These are phyloP conservation scores for Penicillium sp. DNA, from an alignment of 2,329 filamentous ascomycete species.

Conservation along the genomic window DNA sequence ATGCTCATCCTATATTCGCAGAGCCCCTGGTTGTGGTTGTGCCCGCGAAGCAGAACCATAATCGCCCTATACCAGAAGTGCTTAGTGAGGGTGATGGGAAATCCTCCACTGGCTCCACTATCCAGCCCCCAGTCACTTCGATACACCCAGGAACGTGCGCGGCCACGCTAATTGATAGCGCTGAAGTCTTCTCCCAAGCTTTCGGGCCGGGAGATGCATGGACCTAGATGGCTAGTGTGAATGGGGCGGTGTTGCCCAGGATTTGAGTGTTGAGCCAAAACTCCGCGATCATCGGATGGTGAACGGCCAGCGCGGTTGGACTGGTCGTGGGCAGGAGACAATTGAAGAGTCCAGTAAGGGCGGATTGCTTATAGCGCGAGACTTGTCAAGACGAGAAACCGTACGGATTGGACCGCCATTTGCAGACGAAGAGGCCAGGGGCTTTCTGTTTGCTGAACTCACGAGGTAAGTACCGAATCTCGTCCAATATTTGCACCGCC, in stretches of 20 bases:
- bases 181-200: conserved; percentile 26
- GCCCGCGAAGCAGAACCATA: conserved; percentile 28
- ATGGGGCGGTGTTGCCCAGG: conserved; percentile 22
- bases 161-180: conserved; percentile 28
- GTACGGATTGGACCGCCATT: no score
- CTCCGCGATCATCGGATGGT: conserved; percentile 23
- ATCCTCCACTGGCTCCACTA: conserved; percentile 34
- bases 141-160: conserved; percentile 30
- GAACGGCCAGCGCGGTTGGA: conserved; percentile 22
- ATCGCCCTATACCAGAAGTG: conserved; percentile 31
- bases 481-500: no score
- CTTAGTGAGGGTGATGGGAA: conserved; percentile 29
- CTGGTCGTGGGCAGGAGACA: no score
- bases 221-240: conserved; percentile 35
- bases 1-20: conserved; percentile 38
- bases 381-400: no score
- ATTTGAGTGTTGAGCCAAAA: conserved; percentile 24
- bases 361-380: no score
- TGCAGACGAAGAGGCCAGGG: no score
- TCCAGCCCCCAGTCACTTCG: conserved; percentile 33
- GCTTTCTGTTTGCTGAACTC: no score
- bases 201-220: conserved; percentile 25
- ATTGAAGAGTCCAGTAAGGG: no score
- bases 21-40: conserved; percentile 31
- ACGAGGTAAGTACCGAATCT: no score